These are phyloP conservation scores for Magnusiomyces suaveolens DNA, from an alignment of 1,139 yeast species.

Conservation along the genomic window DNA sequence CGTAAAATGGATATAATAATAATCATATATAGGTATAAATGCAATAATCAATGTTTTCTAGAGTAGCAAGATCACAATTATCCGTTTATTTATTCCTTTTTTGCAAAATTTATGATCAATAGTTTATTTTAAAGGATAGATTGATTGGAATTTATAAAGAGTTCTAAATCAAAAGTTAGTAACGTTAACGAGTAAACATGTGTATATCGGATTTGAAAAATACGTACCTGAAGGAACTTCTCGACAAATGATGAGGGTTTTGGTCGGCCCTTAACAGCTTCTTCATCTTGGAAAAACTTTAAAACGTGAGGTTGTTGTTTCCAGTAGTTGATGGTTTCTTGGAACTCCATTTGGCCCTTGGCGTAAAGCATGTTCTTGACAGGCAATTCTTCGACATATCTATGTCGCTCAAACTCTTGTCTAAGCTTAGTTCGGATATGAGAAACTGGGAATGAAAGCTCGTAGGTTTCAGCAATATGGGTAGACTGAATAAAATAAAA, in stretches of 20 bases:
- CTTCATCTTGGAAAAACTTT: constrained; percentile 68
- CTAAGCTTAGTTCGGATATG: constrained; percentile 73
- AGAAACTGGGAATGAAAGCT: constrained; percentile 75
- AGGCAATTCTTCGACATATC: constrained; percentile 58
- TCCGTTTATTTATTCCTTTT: no score
- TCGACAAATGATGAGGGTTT: constrained; percentile 41
- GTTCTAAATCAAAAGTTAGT: constrained; percentile 3
- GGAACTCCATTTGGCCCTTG: constrained; percentile 88
- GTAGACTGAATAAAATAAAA: constrained; percentile 31
- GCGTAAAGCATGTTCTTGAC: constrained; percentile 60
- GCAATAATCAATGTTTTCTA: no score
- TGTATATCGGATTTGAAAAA: constrained; percentile 8
- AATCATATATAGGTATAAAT: no score
- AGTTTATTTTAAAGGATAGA: no score
- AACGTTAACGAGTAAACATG: neutral
- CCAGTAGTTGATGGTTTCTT: constrained; percentile 84
- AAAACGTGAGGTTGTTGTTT: constrained; percentile 80
- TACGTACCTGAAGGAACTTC: constrained; percentile 45
- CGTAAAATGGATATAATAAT: no score
- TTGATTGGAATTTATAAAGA: constrained; percentile 8
- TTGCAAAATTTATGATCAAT: no score
- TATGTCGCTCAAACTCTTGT: constrained; percentile 81
- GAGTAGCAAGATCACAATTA: no score
- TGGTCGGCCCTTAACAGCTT: constrained; percentile 28
- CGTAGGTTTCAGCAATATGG: constrained; percentile 50